These are phyloP conservation scores for Dovyalis caffra DNA, from an alignment of 345 rosid genomes.

Conservation along the genomic window DNA sequence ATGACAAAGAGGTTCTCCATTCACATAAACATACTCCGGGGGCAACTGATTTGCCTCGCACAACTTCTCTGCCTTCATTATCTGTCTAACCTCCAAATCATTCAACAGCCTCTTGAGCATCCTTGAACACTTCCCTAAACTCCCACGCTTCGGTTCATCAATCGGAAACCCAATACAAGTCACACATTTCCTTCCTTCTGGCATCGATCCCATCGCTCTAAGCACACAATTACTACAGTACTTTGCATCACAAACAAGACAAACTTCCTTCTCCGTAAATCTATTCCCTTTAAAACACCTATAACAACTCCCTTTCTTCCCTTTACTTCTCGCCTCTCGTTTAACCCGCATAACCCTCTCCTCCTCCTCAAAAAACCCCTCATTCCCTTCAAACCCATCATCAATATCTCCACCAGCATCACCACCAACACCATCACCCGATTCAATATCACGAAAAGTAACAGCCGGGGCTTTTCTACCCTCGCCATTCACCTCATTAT, in stretches of 20 bases:
- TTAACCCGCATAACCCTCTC: conserved; percentile 35
- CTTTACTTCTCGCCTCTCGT: conserved; percentile 60
- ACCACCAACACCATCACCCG: conserved; percentile 48
- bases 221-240: conserved; percentile 91
- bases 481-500: conserved; percentile 38
- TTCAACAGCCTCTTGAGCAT: conserved; percentile 89
- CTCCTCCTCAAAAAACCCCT: conserved; percentile 44
- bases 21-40: conserved; percentile 78
- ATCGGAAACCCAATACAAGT: conserved; percentile 82
- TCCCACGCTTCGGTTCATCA: conserved; percentile 69
- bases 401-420: conserved; percentile 15
- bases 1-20: conserved; percentile 72
- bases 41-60: conserved; percentile 93
- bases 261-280: conserved; percentile 94
- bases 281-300: conserved; percentile 82
- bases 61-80: conserved; percentile 91
- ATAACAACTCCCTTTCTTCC: conserved; percentile 89
- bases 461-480: conserved; percentile 57
- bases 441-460: conserved; percentile 63
- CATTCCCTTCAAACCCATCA: conserved; percentile 17
- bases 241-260: conserved; percentile 93
- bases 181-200: conserved; percentile 98
- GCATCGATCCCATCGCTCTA: conserved; percentile 99
- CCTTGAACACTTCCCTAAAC: conserved; percentile 87
- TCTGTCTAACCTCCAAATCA: conserved; percentile 85